Evolutionary conservation across 768 basidiomycete species (phyloP), one percentile per base, ranked within the genome.

Genomic region (Tricholoma flavovirens): DNA sequence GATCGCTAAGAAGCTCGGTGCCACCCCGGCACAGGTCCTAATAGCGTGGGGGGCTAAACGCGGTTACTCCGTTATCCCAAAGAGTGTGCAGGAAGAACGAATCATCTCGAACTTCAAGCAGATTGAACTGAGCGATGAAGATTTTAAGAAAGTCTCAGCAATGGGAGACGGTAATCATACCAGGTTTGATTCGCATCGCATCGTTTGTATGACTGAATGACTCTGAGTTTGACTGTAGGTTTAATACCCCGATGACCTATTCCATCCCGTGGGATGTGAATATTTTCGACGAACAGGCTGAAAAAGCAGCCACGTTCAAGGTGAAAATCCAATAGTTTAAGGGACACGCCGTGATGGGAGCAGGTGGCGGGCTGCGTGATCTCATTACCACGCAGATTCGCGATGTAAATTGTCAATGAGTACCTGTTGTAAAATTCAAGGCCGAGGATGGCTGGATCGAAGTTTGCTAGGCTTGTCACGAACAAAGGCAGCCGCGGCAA

Each of bases 31-130:
- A 0, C 89, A 94, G 69, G 86, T 94, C 35, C 77, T 94, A 54
- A 73, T 96, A 58, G 88, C 90, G 0, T 95, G 90, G 90, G 87
- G 83, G 11, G 80, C 71, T 35, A 67, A 84, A 62, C 80, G 90
- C 40, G 92, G 90, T 11, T 86, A 84, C 69, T 84, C 84, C 8
- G 87, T 93, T 59, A 90, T 93, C 63, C 92, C 92, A 15, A 93
- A 94, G 79, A 84, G 83, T 54, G 88, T 91, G 24, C 76, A 85
- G 56, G 76, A 86, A 64, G 81, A 75, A 3, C 87, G 88, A 38
- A 86, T 91, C 71, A 67, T 76, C 52, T 84, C 84, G 58, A 92
- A 93, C 76, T 90, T 90, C 75, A 68, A 88, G 72, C 85, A 91
- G 65, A 77, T 91, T 52, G 76, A 78, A 63, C 73, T 93, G 53